Conservation (phyloP, 352 stramenopile species). For the Nothophytophthora sp. region DNA sequence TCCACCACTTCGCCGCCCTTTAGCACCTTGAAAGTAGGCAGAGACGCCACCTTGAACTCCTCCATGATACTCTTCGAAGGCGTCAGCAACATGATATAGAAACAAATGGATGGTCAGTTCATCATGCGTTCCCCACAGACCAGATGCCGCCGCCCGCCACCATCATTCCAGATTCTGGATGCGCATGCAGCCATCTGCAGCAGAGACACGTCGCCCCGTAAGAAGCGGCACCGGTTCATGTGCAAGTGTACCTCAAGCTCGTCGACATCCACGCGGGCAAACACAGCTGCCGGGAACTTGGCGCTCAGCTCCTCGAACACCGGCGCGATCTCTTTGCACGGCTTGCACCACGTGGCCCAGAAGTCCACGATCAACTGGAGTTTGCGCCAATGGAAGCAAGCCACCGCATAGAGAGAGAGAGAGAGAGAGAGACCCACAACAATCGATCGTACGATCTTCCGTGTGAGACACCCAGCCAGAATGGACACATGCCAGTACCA, state of each 20-base stretch:
- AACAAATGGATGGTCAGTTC: neutral
- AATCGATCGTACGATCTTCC: too few species aligned
- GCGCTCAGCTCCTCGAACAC: conserved; percentile 74
- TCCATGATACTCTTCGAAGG: conserved; percentile 51
- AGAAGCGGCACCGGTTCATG: neutral
- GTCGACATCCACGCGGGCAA: conserved; percentile 83
- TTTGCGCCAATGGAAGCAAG: conserved; percentile 3
- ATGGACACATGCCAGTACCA: neutral
- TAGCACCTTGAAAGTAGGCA: conserved; percentile 95
- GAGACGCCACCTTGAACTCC: conserved; percentile 71
- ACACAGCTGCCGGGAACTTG: conserved; percentile 50
- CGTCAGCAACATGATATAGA: conserved; percentile 1
- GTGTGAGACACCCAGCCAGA: conserved; percentile 3
- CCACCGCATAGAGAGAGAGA: neutral
- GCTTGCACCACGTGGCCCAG: conserved; percentile 84
- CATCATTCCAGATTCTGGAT: neutral
- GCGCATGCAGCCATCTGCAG: neutral
- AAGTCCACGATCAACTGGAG: conserved; percentile 84
- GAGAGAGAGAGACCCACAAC: neutral
- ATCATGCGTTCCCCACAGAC: neutral
- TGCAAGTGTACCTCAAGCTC: conserved; percentile 47
- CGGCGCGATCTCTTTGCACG: conserved; percentile 77
- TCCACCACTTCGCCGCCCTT: conserved; percentile 89
- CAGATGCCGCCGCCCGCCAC: neutral
- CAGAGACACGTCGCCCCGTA: neutral